Conservation (phyloP, 495 filamentous ascomycete genomes). For the Xylaria bambusicola region DNA sequence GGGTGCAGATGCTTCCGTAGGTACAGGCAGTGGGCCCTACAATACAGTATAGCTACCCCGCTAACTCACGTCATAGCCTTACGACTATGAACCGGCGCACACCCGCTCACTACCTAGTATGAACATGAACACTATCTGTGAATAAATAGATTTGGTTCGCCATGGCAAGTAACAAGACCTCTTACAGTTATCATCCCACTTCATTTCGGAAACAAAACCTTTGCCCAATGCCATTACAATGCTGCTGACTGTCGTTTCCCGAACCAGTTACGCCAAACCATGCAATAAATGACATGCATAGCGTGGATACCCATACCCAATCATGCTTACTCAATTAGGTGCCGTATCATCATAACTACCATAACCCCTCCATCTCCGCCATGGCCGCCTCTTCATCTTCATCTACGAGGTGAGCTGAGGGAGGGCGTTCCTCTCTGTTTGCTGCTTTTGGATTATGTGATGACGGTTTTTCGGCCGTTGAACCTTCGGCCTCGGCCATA, state of each 20-base stretch:
- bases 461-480: slow-evolving; percentile 7
- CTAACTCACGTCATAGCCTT: no score
- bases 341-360: slow-evolving; percentile 40
- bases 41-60: no score
- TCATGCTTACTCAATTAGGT: background rate
- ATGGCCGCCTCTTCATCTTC: slow-evolving; percentile 68
- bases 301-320: slow-evolving; percentile 1
- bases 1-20: no score
- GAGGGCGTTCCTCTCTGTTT: slow-evolving; percentile 17
- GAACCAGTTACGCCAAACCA: slow-evolving; percentile 12
- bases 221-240: no score
- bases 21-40: no score
- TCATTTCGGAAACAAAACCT: no score
- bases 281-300: background rate
- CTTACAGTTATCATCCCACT: no score
- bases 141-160: no score
- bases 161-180: no score
- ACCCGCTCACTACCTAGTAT: no score
- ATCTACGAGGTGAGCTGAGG: slow-evolving; percentile 30
- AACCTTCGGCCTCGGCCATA: slow-evolving; percentile 45
- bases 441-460: background rate
- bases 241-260: background rate
- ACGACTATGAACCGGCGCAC: no score
- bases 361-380: slow-evolving; percentile 64
- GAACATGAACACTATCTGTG: no score